Percentiles rank a stretch among this genome's conserved stretches.
Conservation (phyloP, 495 filamentous ascomycete species). For the Aspergillus avenaceus region DNA sequence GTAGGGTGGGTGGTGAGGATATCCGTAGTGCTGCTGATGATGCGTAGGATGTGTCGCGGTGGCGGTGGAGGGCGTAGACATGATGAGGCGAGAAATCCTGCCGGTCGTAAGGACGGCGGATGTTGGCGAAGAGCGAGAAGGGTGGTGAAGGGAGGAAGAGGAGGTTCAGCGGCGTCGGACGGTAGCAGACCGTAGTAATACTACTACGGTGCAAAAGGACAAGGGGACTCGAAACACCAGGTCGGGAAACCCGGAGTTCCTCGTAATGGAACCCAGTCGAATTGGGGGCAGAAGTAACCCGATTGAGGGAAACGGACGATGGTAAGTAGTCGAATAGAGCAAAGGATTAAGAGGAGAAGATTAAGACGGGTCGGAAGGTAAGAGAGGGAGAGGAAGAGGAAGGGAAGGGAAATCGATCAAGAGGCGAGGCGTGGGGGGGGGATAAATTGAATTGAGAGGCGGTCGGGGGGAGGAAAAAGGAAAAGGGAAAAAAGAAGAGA, state of each 20-base stretch:
- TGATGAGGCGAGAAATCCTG: slow-evolving; percentile 39
- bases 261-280: slow-evolving; percentile 10
- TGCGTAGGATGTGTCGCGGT: slow-evolving; percentile 66
- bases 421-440: slow-evolving; percentile 21
- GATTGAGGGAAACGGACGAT: background rate
- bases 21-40: slow-evolving; percentile 65
- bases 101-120: slow-evolving; percentile 41
- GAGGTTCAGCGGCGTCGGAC: slow-evolving; percentile 10
- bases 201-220: slow-evolving; percentile 3
- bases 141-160: slow-evolving; percentile 3
- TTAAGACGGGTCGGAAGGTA: background rate
- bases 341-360: background rate
- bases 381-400: slow-evolving; percentile 1
- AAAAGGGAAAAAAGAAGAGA: too few species aligned
- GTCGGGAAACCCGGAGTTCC: slow-evolving; percentile 15
- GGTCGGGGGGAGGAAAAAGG: slow-evolving; percentile 20
- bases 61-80: slow-evolving; percentile 84
- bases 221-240: slow-evolving; percentile 19
- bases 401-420: slow-evolving; percentile 5
- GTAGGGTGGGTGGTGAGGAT: slow-evolving; percentile 64
- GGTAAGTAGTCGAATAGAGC: background rate
- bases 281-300: background rate
- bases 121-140: slow-evolving; percentile 18
- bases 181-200: slow-evolving; percentile 13
- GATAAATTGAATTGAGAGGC: slow-evolving; percentile 13